Base-by-base conservation (phyloP, 371 early-diverging fungal species). In the Mucor sp. region DNA sequence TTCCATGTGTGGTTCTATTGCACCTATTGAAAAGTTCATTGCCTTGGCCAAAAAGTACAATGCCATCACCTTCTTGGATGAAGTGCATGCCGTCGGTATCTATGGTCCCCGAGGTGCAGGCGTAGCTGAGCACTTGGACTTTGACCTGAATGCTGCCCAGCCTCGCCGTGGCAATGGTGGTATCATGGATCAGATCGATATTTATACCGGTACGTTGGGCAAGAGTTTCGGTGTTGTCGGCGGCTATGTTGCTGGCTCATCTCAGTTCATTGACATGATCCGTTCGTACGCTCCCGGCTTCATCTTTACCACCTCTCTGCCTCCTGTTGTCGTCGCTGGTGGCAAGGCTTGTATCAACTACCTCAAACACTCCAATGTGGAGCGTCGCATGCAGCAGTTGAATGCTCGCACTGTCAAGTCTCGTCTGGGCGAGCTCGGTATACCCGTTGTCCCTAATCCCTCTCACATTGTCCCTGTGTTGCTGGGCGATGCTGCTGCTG, bases 51-150 rank as follows among this genome's bases (percentile, higher is more conserved):
- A 92, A 63, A 96, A 97, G 85, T 99, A 99, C 81, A 96, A 96
- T 61, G 99, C 99, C 57, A 91, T 99, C 71, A 99, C 99, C 43
- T 98, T 97, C 84, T 80, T 98, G 62, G 99, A 99, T 74, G 98
- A 99, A 83, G 99, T 99, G 19, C 99, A 99, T 74, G 97, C 98
- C 21, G 99, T 99, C 33, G 99, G 99, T 62, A 97, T 99, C 96
- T 99, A 99, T 72, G 99, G 99, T 11, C 89, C 91, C 7, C 91
- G 91, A 56, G 99, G 98, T 66, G 98, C 94, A 35, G 99, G 99
- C 72, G 96, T 99, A 25, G 97, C 98, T 60, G 97, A 98, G 78
- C 95, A 97, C 83, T 85, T 96, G 59, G 93, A 97, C 75, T 93
- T 82, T 71, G 87, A 88, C 6, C 74, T 86, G 74, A 91, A 90